Evolutionary conservation across 2,329 filamentous ascomycete genomes (phyloP).

Genomic region (Penicillium sp.): DNA sequence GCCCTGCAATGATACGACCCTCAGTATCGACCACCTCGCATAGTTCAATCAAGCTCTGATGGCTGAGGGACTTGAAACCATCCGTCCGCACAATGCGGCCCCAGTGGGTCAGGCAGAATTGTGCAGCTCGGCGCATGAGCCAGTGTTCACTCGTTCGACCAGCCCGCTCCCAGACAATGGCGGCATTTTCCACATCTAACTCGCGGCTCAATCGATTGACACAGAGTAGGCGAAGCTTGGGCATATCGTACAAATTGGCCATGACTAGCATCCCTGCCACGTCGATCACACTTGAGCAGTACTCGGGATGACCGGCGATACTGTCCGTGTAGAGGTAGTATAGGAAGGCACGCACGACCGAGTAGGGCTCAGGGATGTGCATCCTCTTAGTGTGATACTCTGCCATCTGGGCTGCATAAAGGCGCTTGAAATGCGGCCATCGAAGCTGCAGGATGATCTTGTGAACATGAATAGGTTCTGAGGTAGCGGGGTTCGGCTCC

Average conservation of each 20-base stretch:
- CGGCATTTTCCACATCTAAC: slow-evolving; percentile 91
- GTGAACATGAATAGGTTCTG: slow-evolving; percentile 89
- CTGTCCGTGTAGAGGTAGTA: slow-evolving; percentile 97
- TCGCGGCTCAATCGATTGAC: slow-evolving; percentile 89
- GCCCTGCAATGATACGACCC: slow-evolving; percentile 85
- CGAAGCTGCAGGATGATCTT: slow-evolving; percentile 91
- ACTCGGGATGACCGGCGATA: slow-evolving; percentile 68
- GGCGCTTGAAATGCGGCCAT: slow-evolving; percentile 93
- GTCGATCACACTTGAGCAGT: slow-evolving; percentile 71
- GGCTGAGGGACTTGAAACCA: slow-evolving; percentile 81
- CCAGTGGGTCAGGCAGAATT: slow-evolving; percentile 92
- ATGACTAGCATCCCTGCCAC: slow-evolving; percentile 95
- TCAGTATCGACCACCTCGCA: slow-evolving; percentile 94
- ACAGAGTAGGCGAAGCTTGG: slow-evolving; percentile 86
- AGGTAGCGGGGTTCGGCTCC: slow-evolving; percentile 59
- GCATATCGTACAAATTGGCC: slow-evolving; percentile 98
- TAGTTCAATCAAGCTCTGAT: slow-evolving; percentile 82
- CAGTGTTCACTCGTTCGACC: slow-evolving; percentile 90
- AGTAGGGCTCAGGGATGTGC: slow-evolving; percentile 97
- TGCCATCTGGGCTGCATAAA: slow-evolving; percentile 93
- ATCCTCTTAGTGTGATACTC: slow-evolving; percentile 97
- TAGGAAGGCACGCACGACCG: slow-evolving; percentile 90
- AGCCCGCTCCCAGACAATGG: slow-evolving; percentile 94
- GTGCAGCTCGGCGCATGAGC: slow-evolving; percentile 85
- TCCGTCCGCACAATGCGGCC: slow-evolving; percentile 88